Conservation (phyloP, 257 asterid genomes). For the Solanum microdontum region DNA sequence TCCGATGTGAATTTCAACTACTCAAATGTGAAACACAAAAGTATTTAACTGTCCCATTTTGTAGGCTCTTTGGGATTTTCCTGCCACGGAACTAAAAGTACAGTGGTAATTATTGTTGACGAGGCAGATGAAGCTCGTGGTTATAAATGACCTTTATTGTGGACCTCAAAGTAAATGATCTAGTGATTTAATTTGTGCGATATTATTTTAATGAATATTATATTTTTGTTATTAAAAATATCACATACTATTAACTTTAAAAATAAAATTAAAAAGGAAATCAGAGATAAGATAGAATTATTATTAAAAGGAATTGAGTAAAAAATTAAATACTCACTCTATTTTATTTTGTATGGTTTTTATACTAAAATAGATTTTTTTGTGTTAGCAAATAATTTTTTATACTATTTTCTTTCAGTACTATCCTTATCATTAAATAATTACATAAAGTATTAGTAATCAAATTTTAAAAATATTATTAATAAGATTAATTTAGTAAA, state of each 20-base stretch:
- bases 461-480: neutral
- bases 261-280: neutral
- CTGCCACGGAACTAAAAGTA: neutral
- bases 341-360: neutral
- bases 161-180: neutral
- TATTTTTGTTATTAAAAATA: too few species aligned
- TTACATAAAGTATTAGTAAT: neutral
- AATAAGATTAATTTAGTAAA: neutral
- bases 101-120: neutral
- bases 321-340: neutral
- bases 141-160: neutral
- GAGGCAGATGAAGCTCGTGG: neutral
- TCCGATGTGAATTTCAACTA: rapidly evolving
- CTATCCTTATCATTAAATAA: neutral
- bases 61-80: neutral
- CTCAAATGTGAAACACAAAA: neutral
- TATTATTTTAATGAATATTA: neutral
- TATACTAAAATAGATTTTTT: neutral
- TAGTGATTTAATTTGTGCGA: neutral
- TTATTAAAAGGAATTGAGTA: neutral
- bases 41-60: neutral
- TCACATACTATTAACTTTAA: neutral
- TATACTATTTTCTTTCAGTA: neutral
- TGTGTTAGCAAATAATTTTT: neutral
- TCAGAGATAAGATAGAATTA: neutral